Evolutionary conservation across 2,329 filamentous ascomycete species (phyloP).

Genomic region (Coniochaeta pulveracea): DNA sequence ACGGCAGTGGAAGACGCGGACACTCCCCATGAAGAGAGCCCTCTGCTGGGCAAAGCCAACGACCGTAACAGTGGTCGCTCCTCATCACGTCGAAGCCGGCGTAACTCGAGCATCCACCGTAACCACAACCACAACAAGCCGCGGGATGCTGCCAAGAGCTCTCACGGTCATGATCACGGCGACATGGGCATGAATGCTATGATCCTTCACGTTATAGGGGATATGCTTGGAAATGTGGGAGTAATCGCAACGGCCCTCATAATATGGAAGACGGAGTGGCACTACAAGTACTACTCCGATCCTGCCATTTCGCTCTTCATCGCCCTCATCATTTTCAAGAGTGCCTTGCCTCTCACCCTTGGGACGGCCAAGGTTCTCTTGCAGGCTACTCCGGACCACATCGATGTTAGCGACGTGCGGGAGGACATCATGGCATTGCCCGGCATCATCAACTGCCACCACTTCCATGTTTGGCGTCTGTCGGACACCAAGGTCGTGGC

Average conservation of each 20-base stretch:
- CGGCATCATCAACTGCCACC: conserved; percentile 83
- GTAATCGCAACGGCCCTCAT: conserved; percentile 74
- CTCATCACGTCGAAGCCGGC: conserved; percentile 19
- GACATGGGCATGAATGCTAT: conserved; percentile 95
- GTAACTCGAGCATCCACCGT: conserved; percentile 48
- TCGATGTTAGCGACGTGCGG: conserved; percentile 81
- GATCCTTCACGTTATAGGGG: conserved; percentile 66
- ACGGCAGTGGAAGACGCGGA: conserved; percentile 30
- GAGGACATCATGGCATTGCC: conserved; percentile 80
- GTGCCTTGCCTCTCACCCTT: conserved; percentile 67
- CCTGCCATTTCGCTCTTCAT: conserved; percentile 90
- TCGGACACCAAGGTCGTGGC: conserved; percentile 91
- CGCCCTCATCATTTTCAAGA: conserved; percentile 65
- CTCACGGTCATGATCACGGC: conserved; percentile 65
- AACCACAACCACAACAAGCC: conserved; percentile 75
- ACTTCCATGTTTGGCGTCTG: conserved; percentile 95
- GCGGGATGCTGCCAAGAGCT: conserved; percentile 46
- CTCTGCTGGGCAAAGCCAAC: conserved; percentile 29
- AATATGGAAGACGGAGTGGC: conserved; percentile 83
- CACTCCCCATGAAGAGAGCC: conserved; percentile 31
- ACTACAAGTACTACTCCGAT: conserved; percentile 78
- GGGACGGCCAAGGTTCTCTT: conserved; percentile 81
- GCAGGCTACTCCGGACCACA: conserved; percentile 83
- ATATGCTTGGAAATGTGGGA: conserved; percentile 77
- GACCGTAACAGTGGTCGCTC: conserved; percentile 16